Evolutionary conservation across 2,329 filamentous ascomycete species (phyloP), one percentile per base, ranked within the genome.

Genomic region (Tricladium varicosporioides): DNA sequence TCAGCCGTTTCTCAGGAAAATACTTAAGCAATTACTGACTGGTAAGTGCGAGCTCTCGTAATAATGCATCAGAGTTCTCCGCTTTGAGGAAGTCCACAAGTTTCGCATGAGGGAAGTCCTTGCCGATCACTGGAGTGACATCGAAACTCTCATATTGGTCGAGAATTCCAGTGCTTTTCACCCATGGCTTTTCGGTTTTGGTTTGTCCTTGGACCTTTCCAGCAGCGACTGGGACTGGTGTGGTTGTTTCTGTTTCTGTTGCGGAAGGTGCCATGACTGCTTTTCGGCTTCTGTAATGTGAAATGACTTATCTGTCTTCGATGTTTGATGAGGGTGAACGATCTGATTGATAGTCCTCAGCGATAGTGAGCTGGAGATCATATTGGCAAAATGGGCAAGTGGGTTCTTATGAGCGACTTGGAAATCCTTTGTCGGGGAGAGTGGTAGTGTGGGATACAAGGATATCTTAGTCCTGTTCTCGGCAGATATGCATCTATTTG

Each of bases 11-110:
- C 7, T 27, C 22, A 7, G 22, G 7, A 27, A 7, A 27, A n/a
- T n/a, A n/a, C n/a, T n/a, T n/a, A n/a, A 27, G 22, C 22, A 27
- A 7, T 11, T 0, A 74, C 56, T 11, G 59, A 70, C 69, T 67
- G 4, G 62, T 80, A 51, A 82, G 75, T 18, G 78, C 78, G 9
- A 82, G 70, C 55, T 81, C 79, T 8, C 74, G 72, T 31, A 82
- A 64, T 18, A 80, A 68, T n/a, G 76, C 72, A 40, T 81, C 77
- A 0, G 75, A 66, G 57, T 80, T 76, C 0, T 73, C 65, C n/a
- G 76, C 75, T 47, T 78, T 70, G 13, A 83, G 69, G 13, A 76
- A 73, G 27, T 81, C 76, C 9, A 73, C 71, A 2, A 80, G 69
- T 56, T 77, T 73, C 27, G 72, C 61, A 36, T 63, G 52, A 5